Evolutionary conservation across 768 basidiomycete genomes (phyloP), one percentile per base, ranked within the genome.

Genomic region (Leccinum disarticulatum): DNA sequence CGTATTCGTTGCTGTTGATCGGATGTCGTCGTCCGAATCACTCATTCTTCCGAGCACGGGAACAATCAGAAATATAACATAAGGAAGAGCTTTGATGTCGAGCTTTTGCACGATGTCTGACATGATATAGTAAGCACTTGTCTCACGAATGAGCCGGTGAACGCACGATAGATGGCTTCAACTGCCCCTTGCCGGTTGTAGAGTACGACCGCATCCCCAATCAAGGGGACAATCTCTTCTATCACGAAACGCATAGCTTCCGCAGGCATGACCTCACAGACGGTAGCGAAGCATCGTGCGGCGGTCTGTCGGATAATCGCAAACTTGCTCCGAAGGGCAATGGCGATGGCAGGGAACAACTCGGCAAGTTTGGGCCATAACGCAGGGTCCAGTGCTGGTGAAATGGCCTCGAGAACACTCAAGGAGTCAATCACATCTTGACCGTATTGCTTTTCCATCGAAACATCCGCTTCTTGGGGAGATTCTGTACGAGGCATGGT

Each of bases 31-130:
- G 67, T 98, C 88, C 5, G 86, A 70, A 72, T 99, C 97, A 66
- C 94, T 98, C 97, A 98, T 99, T 36, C 97, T 83, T 8, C 97
- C 97, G 8, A 99, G 85, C 6, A 98, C 86, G 0, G 97, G 97
- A 0, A 98, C 95, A 33, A 99, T 86, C 75, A 99, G 80, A 77
- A 99, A 98, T 61, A 98, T 90, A 9, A 98, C 90, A 69, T 98
- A 99, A 11, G 97, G 96, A 47, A 99, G 78, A 7, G 95, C 90
- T 72, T 95, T 95, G 75, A 97, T 86, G 65, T 98, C 95, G 53
- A 99, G 83, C 61, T 84, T 83, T 64, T 94, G 90, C 30, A 98
- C 90, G 63, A 98, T 87, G 71, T 96, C 96, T 98, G 67, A 19
- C 0, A 41, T 55, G 43, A 61, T 8, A 15, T 62, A 8, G 68